These are phyloP conservation scores for Claviceps arundinis DNA, from an alignment of 2,329 filamentous ascomycete species.

Conservation along the genomic window DNA sequence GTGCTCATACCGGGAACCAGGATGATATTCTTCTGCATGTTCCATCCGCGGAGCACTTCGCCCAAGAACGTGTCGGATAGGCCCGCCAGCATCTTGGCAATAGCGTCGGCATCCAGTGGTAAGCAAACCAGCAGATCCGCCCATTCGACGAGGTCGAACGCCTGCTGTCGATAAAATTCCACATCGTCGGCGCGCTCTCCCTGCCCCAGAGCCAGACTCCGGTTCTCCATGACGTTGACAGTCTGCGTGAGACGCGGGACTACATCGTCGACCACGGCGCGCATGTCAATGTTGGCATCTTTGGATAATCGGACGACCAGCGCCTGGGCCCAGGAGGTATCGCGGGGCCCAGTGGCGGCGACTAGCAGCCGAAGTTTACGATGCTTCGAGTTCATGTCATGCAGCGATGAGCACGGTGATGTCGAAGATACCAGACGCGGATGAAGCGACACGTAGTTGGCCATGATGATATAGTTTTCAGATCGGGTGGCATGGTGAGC, in stretches of 20 bases:
- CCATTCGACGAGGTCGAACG: constrained; percentile 66
- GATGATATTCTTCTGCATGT: constrained; percentile 71
- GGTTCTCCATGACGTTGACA: constrained; percentile 46
- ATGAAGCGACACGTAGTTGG: constrained; percentile 18
- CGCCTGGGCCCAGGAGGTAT: constrained; percentile 52
- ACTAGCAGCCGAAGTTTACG: constrained; percentile 48
- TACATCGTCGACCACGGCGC: constrained; percentile 52
- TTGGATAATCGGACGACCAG: constrained; percentile 56
- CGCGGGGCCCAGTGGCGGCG: constrained; percentile 50
- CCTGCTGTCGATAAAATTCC: constrained; percentile 37
- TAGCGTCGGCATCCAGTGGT: constrained; percentile 70
- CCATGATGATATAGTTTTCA: constrained; percentile 18
- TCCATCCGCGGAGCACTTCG: constrained; percentile 74
- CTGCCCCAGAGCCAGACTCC: constrained; percentile 21
- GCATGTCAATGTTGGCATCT: constrained; percentile 45
- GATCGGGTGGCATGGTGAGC: constrained; percentile 17
- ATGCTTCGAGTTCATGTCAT: constrained; percentile 22
- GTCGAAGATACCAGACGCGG: constrained; percentile 18
- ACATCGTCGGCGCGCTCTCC: constrained; percentile 30
- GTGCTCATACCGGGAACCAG: constrained; percentile 81
- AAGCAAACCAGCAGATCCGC: constrained; percentile 75
- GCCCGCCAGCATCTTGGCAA: constrained; percentile 80
- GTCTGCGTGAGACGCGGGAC: constrained; percentile 50
- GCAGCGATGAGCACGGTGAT: constrained; percentile 22
- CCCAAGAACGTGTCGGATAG: constrained; percentile 69